These are phyloP conservation scores for Paecilomyces fulvus DNA, from an alignment of 2,329 filamentous ascomycete species.

Conservation along the genomic window DNA sequence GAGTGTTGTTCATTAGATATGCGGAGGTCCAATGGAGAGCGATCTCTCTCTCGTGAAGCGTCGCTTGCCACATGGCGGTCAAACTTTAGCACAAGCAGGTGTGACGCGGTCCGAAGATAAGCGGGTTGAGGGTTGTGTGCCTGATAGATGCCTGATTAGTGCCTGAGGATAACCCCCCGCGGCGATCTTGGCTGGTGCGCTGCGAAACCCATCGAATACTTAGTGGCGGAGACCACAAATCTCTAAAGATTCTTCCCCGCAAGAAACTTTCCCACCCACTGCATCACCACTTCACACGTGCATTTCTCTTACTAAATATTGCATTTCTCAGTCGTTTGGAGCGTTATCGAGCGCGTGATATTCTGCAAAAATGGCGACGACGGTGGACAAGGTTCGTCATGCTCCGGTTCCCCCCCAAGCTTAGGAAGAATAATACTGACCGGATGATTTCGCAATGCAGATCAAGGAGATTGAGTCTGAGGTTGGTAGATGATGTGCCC, in stretches of 20 bases:
- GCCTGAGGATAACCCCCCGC: neutral
- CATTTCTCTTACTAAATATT: neutral
- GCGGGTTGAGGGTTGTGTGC: neutral
- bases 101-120: neutral
- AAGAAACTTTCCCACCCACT: neutral
- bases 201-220: neutral
- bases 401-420: conserved; percentile 7
- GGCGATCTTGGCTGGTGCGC: neutral
- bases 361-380: conserved; percentile 66
- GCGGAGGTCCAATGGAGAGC: neutral
- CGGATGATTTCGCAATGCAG: conserved; percentile 39
- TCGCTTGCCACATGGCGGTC: neutral
- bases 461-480: conserved; percentile 97
- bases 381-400: conserved; percentile 74
- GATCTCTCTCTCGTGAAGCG: neutral
- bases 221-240: neutral
- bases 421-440: conserved; percentile 23
- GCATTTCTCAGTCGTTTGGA: conserved; percentile 2
- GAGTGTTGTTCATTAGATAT: neutral
- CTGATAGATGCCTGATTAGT: neutral
- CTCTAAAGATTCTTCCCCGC: conserved; percentile 14
- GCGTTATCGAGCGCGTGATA: neutral
- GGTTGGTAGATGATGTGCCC: conserved; percentile 45
- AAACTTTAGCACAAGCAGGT: neutral
- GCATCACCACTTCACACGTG: neutral